Conservation (phyloP, 2,329 filamentous ascomycete genomes). For the Cytospora schulzeri region DNA sequence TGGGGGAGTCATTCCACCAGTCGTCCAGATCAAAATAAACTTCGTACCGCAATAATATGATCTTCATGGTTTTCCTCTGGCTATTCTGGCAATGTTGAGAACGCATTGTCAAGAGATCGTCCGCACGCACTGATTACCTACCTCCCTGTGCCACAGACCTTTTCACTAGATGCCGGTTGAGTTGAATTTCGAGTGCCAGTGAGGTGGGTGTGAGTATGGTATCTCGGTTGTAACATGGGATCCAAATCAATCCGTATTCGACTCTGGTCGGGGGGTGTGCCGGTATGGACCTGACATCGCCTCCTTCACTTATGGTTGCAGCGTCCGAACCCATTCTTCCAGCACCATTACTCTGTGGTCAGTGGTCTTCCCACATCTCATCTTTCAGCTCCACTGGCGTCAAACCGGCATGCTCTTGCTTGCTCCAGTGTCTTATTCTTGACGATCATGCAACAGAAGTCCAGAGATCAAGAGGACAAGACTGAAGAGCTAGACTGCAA, state of each 20-base stretch:
- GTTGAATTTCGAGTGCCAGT: too few relatives aligned
- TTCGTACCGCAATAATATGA: not conserved
- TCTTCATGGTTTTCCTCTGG: not conserved
- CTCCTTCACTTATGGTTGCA: not conserved
- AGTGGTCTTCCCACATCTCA: not conserved
- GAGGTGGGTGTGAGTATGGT: not conserved
- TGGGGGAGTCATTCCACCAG: not conserved
- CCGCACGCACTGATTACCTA: too few relatives aligned
- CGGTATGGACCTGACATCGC: not conserved
- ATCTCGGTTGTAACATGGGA: not conserved
- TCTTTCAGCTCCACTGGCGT: not conserved
- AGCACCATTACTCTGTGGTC: not conserved
- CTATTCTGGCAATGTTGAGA: not conserved
- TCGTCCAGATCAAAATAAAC: not conserved
- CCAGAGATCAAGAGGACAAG: not conserved
- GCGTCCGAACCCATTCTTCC: not conserved
- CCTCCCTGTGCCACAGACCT: too few relatives aligned
- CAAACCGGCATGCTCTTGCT: not conserved
- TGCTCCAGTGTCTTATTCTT: not conserved
- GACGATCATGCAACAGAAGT: not conserved
- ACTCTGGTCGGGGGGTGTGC: not conserved
- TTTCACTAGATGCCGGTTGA: too few relatives aligned
- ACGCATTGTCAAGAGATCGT: not conserved
- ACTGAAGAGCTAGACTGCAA: not conserved
- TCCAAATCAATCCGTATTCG: not conserved